Evolutionary conservation across 2,329 filamentous ascomycete genomes (phyloP), one percentile per base, ranked within the genome.

Genomic region (Alternaria sp.): DNA sequence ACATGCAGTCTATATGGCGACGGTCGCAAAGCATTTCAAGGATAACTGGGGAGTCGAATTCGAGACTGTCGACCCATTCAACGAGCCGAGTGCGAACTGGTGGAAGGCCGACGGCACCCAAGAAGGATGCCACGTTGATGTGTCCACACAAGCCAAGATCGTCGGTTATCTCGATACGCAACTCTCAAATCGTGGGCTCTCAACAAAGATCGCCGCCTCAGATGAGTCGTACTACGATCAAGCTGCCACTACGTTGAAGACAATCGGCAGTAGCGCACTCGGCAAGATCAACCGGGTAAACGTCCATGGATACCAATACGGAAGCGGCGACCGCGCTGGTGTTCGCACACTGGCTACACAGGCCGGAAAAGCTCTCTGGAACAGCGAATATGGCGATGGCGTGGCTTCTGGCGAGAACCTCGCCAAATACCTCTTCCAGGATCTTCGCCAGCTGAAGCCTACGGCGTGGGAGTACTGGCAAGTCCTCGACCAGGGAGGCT

Each of bases 201-300:
- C 57, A 15, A 60, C 61, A 3, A 43, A 51, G 33, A 63, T 63
- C 14, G 44, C 57, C 4, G 61, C 61, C 11, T 63, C 61, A 5
- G 61, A 63, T 25, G 61, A 63, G 28, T 63, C 61, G 9, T 63
- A 60, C 37, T 63, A 63, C 46, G 61, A 63, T 25, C 61, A 63
- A 56, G 61, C 61, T 23, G 45, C 43, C n/a, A 46, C 25, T 4
- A 60, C 47, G 9, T 37, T 63, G 3, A 55, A 45, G 45, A 63
- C 44, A 15, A 55, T 63, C 18, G 57, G 61, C n/a, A 61, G 51
- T 23, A 47, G 21, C n/a, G 61, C 61, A n/a, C 45, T 63, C n/a
- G n/a, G 26, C 51, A 55, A 63, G 23, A 60, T 63, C 15, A 21
- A 20, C 14, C 45, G 61, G 18, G 49, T 63, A 10, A 55, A 63